Base-by-base conservation (phyloP, 768 basidiomycete species). In the Lentinula aciculospora region DNA sequence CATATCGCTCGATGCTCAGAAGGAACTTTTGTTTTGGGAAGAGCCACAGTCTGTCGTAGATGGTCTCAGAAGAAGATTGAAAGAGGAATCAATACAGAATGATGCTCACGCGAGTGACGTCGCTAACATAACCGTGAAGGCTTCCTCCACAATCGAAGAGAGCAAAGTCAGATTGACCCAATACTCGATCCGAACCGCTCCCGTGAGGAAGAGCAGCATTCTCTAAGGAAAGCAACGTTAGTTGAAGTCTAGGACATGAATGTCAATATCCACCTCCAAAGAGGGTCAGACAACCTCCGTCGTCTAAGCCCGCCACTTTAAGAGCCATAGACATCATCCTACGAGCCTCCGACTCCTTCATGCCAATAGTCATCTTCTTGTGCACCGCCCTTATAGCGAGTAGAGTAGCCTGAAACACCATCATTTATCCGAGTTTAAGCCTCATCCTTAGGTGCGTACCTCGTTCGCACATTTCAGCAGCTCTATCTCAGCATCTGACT, bases 181-280 rank as follows among this genome's bases (percentile, higher is more conserved):
- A 74, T 0, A 65, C 64, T 31, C 84, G 80, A 65, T 94, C 88
- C 0, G 85, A 86, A 2, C 90, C 89, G 36, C 79, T 76, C 5
- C 92, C 94, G 67, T 94, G 93, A 3, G 92, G 92, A 23, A 92
- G 80, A 2, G 91, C 92, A 4, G 91, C 92, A 63, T 94, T 89
- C 59, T 88, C 92, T 94, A 67, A 12, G 10, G 3, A 17, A 13
- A n/a, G 6, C 2, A 13, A 13, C 2, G 15, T 17, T 27, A 31
- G 19, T 47, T 8, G 19, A 12, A 48, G 25, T n/a, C n/a, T n/a
- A n/a, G 25, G 39, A 36, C n/a, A 25, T 37, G 36, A 48, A n/a
- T n/a, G n/a, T n/a, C n/a, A n/a, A n/a, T n/a, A n/a, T 25, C 36
- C 17, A 90, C 91, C 85, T 65, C 92, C 91, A 65, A 95, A 93